Conservation (phyloP, 495 filamentous ascomycete genomes). For the Recurvomyces mirabilis region DNA sequence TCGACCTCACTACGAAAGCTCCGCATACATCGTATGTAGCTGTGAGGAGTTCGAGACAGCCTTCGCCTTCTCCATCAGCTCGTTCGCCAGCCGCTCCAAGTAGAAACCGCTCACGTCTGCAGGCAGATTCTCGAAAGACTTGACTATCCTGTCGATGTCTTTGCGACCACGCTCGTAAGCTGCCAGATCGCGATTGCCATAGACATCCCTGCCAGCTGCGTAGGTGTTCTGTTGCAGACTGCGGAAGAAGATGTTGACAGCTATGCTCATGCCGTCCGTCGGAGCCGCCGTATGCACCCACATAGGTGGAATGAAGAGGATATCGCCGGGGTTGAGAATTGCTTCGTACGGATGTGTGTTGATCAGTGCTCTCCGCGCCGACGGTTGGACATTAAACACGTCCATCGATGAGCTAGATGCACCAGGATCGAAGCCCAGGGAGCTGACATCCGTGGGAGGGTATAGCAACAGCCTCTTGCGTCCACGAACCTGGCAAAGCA, state of each 20-base stretch:
- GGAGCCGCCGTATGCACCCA: constrained; percentile 75
- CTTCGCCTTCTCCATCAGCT: constrained; percentile 39
- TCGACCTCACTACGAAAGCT: constrained; percentile 7
- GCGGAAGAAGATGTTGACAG: constrained; percentile 78
- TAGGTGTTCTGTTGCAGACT: constrained; percentile 53
- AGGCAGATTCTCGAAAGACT: constrained; percentile 56
- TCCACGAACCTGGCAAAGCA: constrained; percentile 70
- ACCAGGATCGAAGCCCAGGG: constrained; percentile 60
- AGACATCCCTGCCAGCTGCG: constrained; percentile 67
- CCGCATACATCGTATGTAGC: constrained; percentile 11
- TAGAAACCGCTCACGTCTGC: constrained; percentile 61
- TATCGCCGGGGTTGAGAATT: constrained; percentile 54
- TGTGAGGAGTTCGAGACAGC: background rate
- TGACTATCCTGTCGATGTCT: constrained; percentile 56
- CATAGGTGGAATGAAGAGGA: constrained; percentile 68
- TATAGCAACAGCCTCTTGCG: constrained; percentile 63
- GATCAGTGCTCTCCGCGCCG: constrained; percentile 34
- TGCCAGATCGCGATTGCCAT: constrained; percentile 75
- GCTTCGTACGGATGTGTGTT: constrained; percentile 57
- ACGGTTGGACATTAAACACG: constrained; percentile 42
- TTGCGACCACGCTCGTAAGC: constrained; percentile 71
- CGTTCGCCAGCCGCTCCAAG: constrained; percentile 58
- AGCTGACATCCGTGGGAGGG: constrained; percentile 60
- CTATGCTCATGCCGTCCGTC: constrained; percentile 51
- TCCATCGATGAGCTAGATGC: constrained; percentile 68